phyloP scores from a whole-genome alignment of 768 basidiomycete species.

The Leccinum subtestaceum region DNA sequence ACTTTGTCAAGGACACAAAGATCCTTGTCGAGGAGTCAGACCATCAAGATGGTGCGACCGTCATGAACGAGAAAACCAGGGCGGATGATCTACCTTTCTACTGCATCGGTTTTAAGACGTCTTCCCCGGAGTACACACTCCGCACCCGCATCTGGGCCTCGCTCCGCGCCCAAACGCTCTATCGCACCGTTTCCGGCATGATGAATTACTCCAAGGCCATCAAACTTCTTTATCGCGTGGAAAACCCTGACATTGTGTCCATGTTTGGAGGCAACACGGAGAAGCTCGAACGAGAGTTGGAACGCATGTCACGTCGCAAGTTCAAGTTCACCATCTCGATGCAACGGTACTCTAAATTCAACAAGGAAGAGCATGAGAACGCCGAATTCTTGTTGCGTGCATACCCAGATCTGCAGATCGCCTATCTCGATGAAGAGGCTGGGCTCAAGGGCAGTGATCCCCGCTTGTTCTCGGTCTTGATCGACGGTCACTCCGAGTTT shows the following conservation, averaged over 20 bases:
- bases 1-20: slow-evolving; percentile 99
- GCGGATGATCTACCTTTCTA: slow-evolving; percentile 97
- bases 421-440: slow-evolving; percentile 95
- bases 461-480: slow-evolving; percentile 85
- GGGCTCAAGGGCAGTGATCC: slow-evolving; percentile 86
- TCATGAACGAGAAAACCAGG: slow-evolving; percentile 76
- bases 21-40: slow-evolving; percentile 91
- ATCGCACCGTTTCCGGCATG: slow-evolving; percentile 98
- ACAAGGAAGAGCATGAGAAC: slow-evolving; percentile 98
- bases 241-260: slow-evolving; percentile 97
- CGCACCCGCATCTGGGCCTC: slow-evolving; percentile 99
- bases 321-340: slow-evolving; percentile 98
- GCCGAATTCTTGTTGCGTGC: slow-evolving; percentile 97
- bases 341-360: slow-evolving; percentile 99
- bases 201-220: slow-evolving; percentile 99
- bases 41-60: slow-evolving; percentile 47
- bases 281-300: slow-evolving; percentile 90
- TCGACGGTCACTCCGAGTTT: slow-evolving; percentile 96
- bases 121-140: slow-evolving; percentile 97
- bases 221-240: slow-evolving; percentile 97
- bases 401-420: slow-evolving; percentile 97
- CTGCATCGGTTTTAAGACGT: slow-evolving; percentile 98
- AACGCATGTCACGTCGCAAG: slow-evolving; percentile 95
- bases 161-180: slow-evolving; percentile 94
- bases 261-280: slow-evolving; percentile 96